A percentile compares a stretch with the other conserved stretches of the same genome.
Evolutionary conservation across 192 early-diverging fungal genomes (phyloP).

Genomic region (Neocallimastix lanati): DNA sequence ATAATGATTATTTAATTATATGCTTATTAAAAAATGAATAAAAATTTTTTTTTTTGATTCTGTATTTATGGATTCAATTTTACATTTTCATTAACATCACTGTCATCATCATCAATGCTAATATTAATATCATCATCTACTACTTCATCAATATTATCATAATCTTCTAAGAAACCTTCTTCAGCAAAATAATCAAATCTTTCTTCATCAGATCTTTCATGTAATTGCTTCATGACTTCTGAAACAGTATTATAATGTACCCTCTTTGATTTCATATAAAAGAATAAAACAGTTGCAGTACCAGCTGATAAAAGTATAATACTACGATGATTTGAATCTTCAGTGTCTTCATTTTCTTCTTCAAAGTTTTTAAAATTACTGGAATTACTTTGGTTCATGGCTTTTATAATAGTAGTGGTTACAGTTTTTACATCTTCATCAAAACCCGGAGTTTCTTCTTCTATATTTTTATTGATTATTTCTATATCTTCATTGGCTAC

Average conservation of each 20-base stretch:
- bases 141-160: neutral
- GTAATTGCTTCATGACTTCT: neutral
- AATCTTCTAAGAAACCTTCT: neutral
- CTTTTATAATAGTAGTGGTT: no score
- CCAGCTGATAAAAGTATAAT: neutral
- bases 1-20: no score
- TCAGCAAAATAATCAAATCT: neutral
- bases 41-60: no score
- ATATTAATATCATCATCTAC: neutral
- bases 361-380: neutral
- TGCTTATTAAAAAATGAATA: no score
- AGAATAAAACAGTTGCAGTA: neutral
- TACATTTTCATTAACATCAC: no score
- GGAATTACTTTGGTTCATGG: no score
- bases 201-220: neutral
- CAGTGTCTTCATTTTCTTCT: neutral
- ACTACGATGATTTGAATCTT: neutral
- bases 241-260: neutral
- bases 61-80: no score
- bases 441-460: no score
- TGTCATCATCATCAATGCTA: neutral
- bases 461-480: no score
- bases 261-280: neutral
- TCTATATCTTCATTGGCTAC: no score
- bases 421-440: no score